A percentile compares a stretch with the other conserved stretches of the same genome.
Evolutionary conservation across 2,329 filamentous ascomycete genomes (phyloP).

Genomic region (Trichoderma gracile): DNA sequence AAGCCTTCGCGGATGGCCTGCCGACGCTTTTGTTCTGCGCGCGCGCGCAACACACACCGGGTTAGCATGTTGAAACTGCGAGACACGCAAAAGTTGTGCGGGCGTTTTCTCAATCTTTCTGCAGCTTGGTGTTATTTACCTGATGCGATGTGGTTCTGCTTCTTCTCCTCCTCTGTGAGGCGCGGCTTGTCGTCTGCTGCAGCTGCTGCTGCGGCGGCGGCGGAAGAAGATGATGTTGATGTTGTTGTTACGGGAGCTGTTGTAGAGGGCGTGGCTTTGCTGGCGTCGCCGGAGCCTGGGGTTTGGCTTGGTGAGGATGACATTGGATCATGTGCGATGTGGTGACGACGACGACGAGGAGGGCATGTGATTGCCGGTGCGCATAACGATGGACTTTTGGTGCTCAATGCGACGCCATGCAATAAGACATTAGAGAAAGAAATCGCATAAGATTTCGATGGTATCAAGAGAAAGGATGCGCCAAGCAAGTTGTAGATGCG

Average conservation of each 20-base stretch:
- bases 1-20: slow-evolving; percentile 79
- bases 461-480: background rate
- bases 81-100: no score
- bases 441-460: no score
- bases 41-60: background rate
- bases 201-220: background rate
- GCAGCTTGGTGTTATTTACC: slow-evolving; percentile 39
- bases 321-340: slow-evolving; percentile 27
- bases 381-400: background rate
- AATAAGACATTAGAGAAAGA: background rate
- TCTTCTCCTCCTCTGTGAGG: slow-evolving; percentile 56
- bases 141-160: slow-evolving; percentile 57
- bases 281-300: slow-evolving; percentile 32
- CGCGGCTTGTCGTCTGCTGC: slow-evolving; percentile 50
- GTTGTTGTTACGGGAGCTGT: no score
- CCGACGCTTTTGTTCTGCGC: slow-evolving; percentile 47
- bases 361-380: slow-evolving; percentile 2
- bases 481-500: background rate
- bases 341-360: background rate
- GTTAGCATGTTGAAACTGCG: no score
- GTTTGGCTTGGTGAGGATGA: slow-evolving; percentile 37
- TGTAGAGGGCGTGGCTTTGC: background rate
- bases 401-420: background rate
- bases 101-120: no score
- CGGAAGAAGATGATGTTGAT: background rate